Evolutionary conservation across 2,329 filamentous ascomycete species (phyloP).

Genomic region (Neurospora sp.): DNA sequence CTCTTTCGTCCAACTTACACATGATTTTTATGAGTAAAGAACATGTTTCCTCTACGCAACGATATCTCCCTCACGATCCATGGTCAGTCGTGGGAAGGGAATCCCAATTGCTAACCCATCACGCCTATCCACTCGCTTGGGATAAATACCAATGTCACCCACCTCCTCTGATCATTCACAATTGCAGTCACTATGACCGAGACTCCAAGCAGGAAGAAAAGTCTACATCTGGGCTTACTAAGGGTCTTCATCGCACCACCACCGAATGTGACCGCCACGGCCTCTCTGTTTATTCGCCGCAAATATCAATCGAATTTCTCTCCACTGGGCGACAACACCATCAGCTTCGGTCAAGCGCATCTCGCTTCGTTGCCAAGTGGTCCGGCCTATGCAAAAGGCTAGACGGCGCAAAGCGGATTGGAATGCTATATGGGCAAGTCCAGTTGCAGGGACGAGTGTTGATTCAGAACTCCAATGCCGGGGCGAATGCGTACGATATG

Average conservation of each 20-base stretch:
- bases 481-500: conserved; percentile 30
- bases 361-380: conserved; percentile 46
- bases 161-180: neutral
- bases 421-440: conserved; percentile 32
- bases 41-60: neutral
- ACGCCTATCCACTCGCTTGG: neutral
- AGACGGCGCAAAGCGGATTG: conserved; percentile 42
- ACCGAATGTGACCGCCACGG: conserved; percentile 47
- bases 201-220: neutral
- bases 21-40: no score
- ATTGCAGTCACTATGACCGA: neutral
- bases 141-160: neutral
- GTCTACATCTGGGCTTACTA: neutral
- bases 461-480: conserved; percentile 38
- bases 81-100: neutral
- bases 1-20: neutral
- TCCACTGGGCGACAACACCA: conserved; percentile 35
- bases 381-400: conserved; percentile 38
- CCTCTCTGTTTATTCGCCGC: conserved; percentile 27
- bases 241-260: conserved; percentile 36
- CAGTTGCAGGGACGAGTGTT: conserved; percentile 36
- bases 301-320: neutral
- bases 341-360: conserved; percentile 47
- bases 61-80: neutral
- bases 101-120: no score